A percentile compares a stretch with the other conserved stretches of the same genome.
Evolutionary conservation across 345 rosid genomes (phyloP).

Genomic region (Eutrema yunnanense): DNA sequence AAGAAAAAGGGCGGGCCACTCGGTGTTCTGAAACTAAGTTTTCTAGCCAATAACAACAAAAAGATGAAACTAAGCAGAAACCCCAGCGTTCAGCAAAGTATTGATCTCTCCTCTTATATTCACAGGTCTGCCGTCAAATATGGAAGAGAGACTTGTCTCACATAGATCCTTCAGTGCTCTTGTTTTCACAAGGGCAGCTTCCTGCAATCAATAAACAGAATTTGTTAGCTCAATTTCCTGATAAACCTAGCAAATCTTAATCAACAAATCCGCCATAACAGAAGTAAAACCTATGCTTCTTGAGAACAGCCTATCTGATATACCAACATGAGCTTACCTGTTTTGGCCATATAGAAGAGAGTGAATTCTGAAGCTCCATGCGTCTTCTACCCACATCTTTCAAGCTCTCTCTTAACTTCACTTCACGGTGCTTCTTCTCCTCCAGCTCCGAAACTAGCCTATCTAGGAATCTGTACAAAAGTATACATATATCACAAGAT

Average conservation of each 20-base stretch:
- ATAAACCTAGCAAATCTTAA: background rate
- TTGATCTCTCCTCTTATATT: constrained; percentile 94
- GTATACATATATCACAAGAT: constrained; percentile 8
- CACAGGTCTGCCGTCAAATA: constrained; percentile 96
- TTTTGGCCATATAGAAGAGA: constrained; percentile 92
- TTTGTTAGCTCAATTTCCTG: constrained; percentile 2
- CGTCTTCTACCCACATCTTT: constrained; percentile 73
- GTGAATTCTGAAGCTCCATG: constrained; percentile 88
- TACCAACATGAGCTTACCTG: constrained; percentile 43
- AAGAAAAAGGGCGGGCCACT: constrained; percentile 2
- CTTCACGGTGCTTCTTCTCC: constrained; percentile 81
- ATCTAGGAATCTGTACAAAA: constrained; percentile 65
- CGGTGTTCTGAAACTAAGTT: constrained; percentile 16
- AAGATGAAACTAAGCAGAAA: constrained; percentile 35
- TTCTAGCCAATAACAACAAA: background rate
- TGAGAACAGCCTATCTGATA: background rate
- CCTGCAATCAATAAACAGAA: constrained; percentile 41
- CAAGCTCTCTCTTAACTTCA: constrained; percentile 71
- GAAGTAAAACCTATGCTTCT: background rate
- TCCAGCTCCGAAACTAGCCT: constrained; percentile 76
- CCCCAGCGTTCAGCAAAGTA: constrained; percentile 65
- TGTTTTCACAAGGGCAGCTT: constrained; percentile 71
- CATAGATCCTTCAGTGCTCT: constrained; percentile 85
- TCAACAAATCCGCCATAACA: background rate
- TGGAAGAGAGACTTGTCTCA: constrained; percentile 77